Evolutionary conservation across 129 eudicot species (phyloP).

Genomic region (Ambrosia trifida): DNA sequence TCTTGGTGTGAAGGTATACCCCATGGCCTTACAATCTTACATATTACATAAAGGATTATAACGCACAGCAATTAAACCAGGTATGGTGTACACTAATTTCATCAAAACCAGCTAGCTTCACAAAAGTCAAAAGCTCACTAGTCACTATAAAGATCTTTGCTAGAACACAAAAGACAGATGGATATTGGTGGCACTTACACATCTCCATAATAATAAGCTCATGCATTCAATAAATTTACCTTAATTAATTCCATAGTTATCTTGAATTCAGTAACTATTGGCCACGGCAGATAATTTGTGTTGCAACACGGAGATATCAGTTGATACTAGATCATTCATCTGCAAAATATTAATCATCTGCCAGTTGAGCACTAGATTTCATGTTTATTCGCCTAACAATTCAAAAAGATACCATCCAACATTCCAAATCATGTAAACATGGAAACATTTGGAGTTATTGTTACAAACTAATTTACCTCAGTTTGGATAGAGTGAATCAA

Average conservation of each 20-base stretch:
- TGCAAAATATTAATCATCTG: slow-evolving; percentile 22
- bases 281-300: slow-evolving; percentile 26
- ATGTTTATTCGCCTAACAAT: background rate
- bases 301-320: slow-evolving; percentile 41
- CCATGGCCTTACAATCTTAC: background rate
- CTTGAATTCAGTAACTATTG: slow-evolving; percentile 23
- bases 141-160: slow-evolving; percentile 18
- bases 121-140: slow-evolving; percentile 11
- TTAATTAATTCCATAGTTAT: background rate
- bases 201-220: background rate
- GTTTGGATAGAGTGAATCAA: slow-evolving; percentile 43
- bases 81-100: background rate
- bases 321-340: slow-evolving; percentile 29
- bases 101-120: slow-evolving; percentile 19
- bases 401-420: background rate
- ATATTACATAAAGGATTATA: background rate
- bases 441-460: background rate
- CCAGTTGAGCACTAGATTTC: background rate
- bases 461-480: slow-evolving; percentile 37
- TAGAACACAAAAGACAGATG: slow-evolving; percentile 17
- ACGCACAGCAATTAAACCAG: background rate
- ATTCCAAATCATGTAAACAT: background rate
- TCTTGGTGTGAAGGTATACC: too few species aligned
- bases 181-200: slow-evolving; percentile 9
- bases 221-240: slow-evolving; percentile 13